A percentile compares a stretch with the other conserved stretches of the same genome.
These are phyloP conservation scores for Pisolithus orientalis DNA, from an alignment of 768 basidiomycete genomes.

Conservation along the genomic window DNA sequence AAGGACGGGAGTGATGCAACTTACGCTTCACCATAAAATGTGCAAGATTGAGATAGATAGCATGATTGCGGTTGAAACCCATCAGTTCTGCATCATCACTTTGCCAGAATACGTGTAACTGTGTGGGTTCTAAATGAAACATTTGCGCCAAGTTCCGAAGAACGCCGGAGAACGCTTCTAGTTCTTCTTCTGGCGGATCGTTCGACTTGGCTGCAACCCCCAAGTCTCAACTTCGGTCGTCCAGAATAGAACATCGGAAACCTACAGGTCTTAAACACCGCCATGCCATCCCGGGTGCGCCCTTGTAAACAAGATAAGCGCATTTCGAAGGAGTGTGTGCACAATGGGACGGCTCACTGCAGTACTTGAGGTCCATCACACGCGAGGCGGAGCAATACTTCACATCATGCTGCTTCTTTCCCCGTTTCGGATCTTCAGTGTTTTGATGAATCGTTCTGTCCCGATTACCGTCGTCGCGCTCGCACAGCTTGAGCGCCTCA, in stretches of 20 bases:
- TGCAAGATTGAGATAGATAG: conserved; percentile 10
- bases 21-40: conserved; percentile 8
- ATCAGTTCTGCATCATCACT: conserved; percentile 5
- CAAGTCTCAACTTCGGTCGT: neutral
- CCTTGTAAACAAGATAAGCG: neutral
- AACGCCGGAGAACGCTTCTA: conserved; percentile 5
- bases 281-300: conserved; percentile 1
- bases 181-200: neutral
- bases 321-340: neutral
- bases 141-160: conserved; percentile 4
- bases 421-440: conserved; percentile 3
- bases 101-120: conserved; percentile 9
- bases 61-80: conserved; percentile 14
- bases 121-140: conserved; percentile 1
- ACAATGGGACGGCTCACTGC: conserved; percentile 2
- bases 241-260: neutral
- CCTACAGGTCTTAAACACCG: conserved; percentile 3
- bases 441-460: neutral
- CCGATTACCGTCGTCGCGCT: neutral
- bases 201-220: neutral
- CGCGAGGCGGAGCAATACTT: conserved; percentile 7
- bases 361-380: conserved; percentile 3
- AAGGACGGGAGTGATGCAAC: neutral
- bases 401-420: conserved; percentile 8
- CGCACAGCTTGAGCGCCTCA: conserved; percentile 3